Base-by-base conservation (phyloP, 2,329 filamentous ascomycete genomes). In the Cryphonectria radicalis region DNA sequence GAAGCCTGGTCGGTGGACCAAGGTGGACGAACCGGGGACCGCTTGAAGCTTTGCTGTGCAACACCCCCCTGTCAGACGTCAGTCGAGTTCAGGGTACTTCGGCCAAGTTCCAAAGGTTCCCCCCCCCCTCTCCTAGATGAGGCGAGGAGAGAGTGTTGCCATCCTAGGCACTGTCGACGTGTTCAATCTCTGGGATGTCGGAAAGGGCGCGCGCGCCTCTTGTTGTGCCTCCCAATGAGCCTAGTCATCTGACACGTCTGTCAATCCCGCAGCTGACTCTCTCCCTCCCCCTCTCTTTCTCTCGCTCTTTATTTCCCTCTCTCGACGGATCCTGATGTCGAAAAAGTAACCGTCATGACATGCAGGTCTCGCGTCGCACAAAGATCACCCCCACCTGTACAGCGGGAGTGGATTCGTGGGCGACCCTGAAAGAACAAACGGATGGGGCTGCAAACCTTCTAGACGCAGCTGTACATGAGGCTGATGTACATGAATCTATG, bases 331-430 rank as follows among this genome's bases (percentile, higher is more conserved):
- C 35, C 32, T 69, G 57, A 63, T 69, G 71, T 67, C 63, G 55
- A 66, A 22, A 40, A 67, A 62, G 28, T 11, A 50, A 46, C 66
- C 68, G 46, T 40, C 66, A 69, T 66, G 55, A 35, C 68, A 68
- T 71, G 71, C 71, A 73, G 69, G 57, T 71, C 71, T 71, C 66
- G 57, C 63, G 71, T 73, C 63, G 71, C 67, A 73, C 71, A 73
- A 73, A 69, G 67, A 67, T 65, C 55, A n/a, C 63, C 40, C 40
- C 70, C 43, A 43, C 62, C 67, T 43, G 71, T 73, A 69, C 71
- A 71, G 59, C 50, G 66, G 53, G 64, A 73, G 71, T 73, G 71
- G 71, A 66, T 73, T 71, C 71, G 53, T n/a, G 40, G 46, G 37
- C 55, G 69, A 69, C 71, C 66, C 71, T 59, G 68, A 66, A 68